Evolutionary conservation across 345 rosid species (phyloP).

Genomic region (Sonneratia caseolaris): DNA sequence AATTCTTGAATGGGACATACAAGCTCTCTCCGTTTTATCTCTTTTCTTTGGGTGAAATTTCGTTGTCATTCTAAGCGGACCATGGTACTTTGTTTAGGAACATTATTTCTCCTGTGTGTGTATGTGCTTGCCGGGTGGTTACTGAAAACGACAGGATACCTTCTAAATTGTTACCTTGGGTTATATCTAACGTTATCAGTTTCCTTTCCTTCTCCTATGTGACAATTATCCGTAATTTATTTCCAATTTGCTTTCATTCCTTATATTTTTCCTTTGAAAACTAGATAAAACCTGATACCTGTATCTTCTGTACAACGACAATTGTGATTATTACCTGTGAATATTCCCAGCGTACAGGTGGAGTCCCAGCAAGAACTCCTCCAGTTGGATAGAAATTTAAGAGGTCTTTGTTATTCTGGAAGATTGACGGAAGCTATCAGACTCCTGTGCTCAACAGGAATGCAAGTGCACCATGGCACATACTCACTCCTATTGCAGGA

Average conservation of each 20-base stretch:
- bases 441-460: slow-evolving; percentile 31
- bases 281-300: background rate
- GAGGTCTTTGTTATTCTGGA: slow-evolving; percentile 51
- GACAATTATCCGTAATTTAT: background rate
- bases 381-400: slow-evolving; percentile 41
- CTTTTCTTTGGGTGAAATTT: background rate
- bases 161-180: background rate
- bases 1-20: background rate
- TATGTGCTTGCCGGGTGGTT: background rate
- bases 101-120: background rate
- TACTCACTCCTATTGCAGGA: slow-evolving; percentile 59
- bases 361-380: slow-evolving; percentile 18
- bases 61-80: background rate
- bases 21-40: background rate
- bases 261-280: background rate
- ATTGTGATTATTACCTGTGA: slow-evolving; percentile 17
- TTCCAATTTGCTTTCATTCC: background rate
- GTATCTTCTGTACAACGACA: slow-evolving; percentile 4
- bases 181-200: background rate
- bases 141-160: background rate
- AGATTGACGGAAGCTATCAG: slow-evolving; percentile 60
- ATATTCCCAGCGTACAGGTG: slow-evolving; percentile 68
- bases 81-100: background rate
- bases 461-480: slow-evolving; percentile 26
- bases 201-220: background rate